Percentiles rank a stretch among this genome's conserved stretches.
These are phyloP conservation scores for Sistotremastrum niveocremeum DNA, from an alignment of 768 basidiomycete species.

Conservation along the genomic window DNA sequence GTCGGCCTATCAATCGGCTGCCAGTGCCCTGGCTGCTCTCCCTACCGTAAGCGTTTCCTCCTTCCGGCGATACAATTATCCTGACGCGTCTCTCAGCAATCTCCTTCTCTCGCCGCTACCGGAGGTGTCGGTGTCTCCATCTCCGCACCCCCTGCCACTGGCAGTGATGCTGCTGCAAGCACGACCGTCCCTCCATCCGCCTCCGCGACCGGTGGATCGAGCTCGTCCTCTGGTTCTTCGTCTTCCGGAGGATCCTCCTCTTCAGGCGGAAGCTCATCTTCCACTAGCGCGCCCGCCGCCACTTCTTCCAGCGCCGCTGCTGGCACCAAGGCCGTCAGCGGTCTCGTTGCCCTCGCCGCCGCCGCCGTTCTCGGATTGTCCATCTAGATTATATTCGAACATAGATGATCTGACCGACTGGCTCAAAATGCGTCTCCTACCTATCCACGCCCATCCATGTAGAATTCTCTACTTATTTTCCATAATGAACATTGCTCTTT, in stretches of 20 bases:
- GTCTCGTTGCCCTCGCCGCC: too few relatives aligned
- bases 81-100: constrained; percentile 13
- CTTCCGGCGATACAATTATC: constrained; percentile 18
- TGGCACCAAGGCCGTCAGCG: too few relatives aligned
- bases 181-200: constrained; percentile 4
- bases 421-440: too few relatives aligned
- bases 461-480: too few relatives aligned
- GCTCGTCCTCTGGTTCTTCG: constrained; percentile 1
- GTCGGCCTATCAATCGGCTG: not conserved
- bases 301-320: too few relatives aligned
- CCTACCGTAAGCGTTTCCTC: constrained; percentile 27
- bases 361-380: too few relatives aligned
- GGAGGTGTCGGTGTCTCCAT: constrained; percentile 36
- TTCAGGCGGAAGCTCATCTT: too few relatives aligned
- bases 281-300: too few relatives aligned
- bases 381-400: too few relatives aligned
- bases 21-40: constrained; percentile 38
- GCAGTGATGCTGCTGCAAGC: constrained; percentile 3
- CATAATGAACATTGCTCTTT: too few relatives aligned
- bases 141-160: constrained; percentile 21
- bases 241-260: not conserved
- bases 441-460: too few relatives aligned
- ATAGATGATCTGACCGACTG: too few relatives aligned
- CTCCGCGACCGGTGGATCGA: not conserved
- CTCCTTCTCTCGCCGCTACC: constrained; percentile 13